These are phyloP conservation scores for Phaeosphaeria sp. DNA, from an alignment of 2,329 filamentous ascomycete species.

Conservation along the genomic window DNA sequence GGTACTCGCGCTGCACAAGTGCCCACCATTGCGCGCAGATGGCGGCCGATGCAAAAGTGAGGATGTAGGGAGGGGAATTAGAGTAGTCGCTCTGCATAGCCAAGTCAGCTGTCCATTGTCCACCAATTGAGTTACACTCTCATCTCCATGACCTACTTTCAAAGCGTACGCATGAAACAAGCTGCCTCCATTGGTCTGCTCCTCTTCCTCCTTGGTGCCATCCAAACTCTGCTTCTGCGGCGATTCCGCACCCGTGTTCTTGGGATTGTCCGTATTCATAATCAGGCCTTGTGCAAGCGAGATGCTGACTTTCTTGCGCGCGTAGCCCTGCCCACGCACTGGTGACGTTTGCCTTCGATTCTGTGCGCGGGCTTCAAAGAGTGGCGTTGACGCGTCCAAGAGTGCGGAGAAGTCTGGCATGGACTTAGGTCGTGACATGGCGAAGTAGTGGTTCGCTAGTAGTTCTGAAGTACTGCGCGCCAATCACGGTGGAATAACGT, in stretches of 20 bases:
- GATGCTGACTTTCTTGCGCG: slow-evolving; percentile 41
- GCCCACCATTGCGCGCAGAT: slow-evolving; percentile 43
- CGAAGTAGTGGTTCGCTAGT: neutral
- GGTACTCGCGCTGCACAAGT: slow-evolving; percentile 40
- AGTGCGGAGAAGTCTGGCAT: slow-evolving; percentile 44
- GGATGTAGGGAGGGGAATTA: slow-evolving; percentile 40
- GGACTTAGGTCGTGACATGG: slow-evolving; percentile 41
- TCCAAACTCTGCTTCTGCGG: slow-evolving; percentile 22
- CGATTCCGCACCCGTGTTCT: slow-evolving; percentile 14
- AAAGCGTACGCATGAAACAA: slow-evolving; percentile 47
- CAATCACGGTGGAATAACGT: neutral
- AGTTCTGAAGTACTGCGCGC: neutral
- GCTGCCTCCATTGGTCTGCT: slow-evolving; percentile 19
- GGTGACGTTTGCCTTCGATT: slow-evolving; percentile 28
- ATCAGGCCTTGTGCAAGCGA: slow-evolving; percentile 46
- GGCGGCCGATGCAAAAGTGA: slow-evolving; percentile 42
- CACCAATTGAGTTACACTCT: neutral
- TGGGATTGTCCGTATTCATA: slow-evolving; percentile 37
- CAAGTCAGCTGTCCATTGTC: slow-evolving; percentile 13
- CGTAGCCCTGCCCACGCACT: slow-evolving; percentile 21
- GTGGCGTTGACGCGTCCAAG: slow-evolving; percentile 35
- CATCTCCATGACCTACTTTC: slow-evolving; percentile 27
- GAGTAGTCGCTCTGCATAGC: slow-evolving; percentile 35
- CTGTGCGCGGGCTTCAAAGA: slow-evolving; percentile 31
- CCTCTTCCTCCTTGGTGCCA: slow-evolving; percentile 10